Conservation (phyloP, 2,329 filamentous ascomycete genomes). For the Fusarium sublunatum region DNA sequence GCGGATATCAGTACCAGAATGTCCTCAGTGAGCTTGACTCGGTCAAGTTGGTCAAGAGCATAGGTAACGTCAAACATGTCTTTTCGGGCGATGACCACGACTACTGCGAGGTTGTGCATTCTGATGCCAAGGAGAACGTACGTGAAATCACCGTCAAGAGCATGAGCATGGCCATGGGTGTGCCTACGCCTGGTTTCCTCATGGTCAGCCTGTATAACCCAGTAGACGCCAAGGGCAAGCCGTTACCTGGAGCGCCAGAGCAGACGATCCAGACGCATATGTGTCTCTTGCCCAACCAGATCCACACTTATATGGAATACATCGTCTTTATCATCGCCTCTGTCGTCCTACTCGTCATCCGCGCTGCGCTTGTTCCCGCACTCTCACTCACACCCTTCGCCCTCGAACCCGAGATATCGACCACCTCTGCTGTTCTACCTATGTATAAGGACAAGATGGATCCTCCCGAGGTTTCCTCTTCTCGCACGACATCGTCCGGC, state of each 20-base stretch:
- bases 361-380: slow-evolving; percentile 68
- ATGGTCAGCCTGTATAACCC: slow-evolving; percentile 95
- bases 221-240: slow-evolving; percentile 69
- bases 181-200: slow-evolving; percentile 86
- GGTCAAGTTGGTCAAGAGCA: slow-evolving; percentile 76
- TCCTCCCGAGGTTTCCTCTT: slow-evolving; percentile 45
- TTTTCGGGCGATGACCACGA: slow-evolving; percentile 99
- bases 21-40: slow-evolving; percentile 84
- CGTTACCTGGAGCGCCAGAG: slow-evolving; percentile 56
- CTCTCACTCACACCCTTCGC: slow-evolving; percentile 66
- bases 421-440: slow-evolving; percentile 50
- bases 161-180: slow-evolving; percentile 95
- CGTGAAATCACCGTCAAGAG: slow-evolving; percentile 95
- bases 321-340: slow-evolving; percentile 68
- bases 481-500: slow-evolving; percentile 38
- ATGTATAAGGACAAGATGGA: slow-evolving; percentile 67
- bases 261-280: slow-evolving; percentile 86
- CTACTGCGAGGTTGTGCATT: slow-evolving; percentile 91
- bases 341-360: slow-evolving; percentile 61
- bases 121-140: slow-evolving; percentile 71
- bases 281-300: slow-evolving; percentile 89
- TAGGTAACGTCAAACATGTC: slow-evolving; percentile 85
- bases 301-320: slow-evolving; percentile 86
- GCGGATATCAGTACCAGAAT: slow-evolving; percentile 97
- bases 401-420: slow-evolving; percentile 55